Evolutionary conservation across 139 green algal species (phyloP).

Genomic region (Zygnema circumcarinatum): DNA sequence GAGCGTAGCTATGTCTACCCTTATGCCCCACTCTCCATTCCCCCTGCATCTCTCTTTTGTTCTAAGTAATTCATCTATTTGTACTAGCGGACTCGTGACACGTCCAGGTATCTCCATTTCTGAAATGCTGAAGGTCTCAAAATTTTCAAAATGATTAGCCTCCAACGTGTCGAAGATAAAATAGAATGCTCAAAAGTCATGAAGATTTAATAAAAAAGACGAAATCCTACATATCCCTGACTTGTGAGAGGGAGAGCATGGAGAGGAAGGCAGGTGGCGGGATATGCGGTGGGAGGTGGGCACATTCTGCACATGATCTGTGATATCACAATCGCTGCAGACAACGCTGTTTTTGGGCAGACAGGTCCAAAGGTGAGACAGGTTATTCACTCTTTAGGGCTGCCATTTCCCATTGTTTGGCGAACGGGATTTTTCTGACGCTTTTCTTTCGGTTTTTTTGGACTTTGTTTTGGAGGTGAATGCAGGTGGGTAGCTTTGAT

Average conservation of each 20-base stretch:
- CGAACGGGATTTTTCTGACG: neutral
- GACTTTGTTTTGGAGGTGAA: no score
- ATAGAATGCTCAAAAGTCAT: neutral
- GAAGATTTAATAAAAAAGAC: no score
- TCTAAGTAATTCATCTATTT: no score
- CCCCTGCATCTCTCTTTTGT: no score
- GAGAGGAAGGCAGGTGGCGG: slow-evolving; percentile 95
- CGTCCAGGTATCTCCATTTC: neutral
- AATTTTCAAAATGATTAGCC: neutral
- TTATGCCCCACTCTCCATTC: no score
- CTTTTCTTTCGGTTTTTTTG: neutral
- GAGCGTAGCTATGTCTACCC: neutral
- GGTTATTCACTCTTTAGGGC: no score
- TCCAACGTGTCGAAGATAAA: neutral
- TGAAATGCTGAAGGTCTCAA: neutral
- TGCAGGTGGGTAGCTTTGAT: slow-evolving; percentile 83
- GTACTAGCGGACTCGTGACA: no score
- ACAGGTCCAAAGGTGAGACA: slow-evolving; percentile 87
- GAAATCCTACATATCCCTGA: no score
- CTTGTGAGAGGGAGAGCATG: no score
- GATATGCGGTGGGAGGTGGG: slow-evolving; percentile 95
- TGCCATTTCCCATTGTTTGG: neutral
- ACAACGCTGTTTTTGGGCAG: slow-evolving; percentile 98
- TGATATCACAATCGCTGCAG: slow-evolving; percentile 96
- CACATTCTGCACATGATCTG: slow-evolving; percentile 99